phyloP scores from a whole-genome alignment of 768 basidiomycete species.

The Naganishia randhawae region DNA sequence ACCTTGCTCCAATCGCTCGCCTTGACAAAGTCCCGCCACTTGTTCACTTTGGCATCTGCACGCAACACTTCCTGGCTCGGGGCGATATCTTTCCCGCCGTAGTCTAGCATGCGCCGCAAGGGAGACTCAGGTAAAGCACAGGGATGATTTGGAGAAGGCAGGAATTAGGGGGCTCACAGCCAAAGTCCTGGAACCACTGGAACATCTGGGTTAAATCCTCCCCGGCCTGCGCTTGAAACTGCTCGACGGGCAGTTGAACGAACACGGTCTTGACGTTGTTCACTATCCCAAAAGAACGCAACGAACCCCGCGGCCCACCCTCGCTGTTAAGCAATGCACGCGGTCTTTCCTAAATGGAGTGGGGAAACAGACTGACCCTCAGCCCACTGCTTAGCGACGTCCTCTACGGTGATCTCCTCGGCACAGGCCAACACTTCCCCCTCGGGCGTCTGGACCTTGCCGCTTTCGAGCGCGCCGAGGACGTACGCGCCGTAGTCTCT shows the following conservation, averaged over 20 bases:
- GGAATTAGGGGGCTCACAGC: conserved; percentile 15
- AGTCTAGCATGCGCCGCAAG: conserved; percentile 7
- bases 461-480: conserved; percentile 29
- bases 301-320: not conserved
- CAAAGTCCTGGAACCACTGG: conserved; percentile 27
- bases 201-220: conserved; percentile 30
- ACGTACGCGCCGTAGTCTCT: conserved; percentile 41
- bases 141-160: not conserved
- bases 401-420: conserved; percentile 20
- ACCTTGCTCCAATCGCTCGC: conserved; percentile 24
- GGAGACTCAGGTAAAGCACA: not conserved
- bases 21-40: conserved; percentile 22
- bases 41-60: conserved; percentile 21
- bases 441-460: not conserved
- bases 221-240: conserved; percentile 15
- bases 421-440: conserved; percentile 25
- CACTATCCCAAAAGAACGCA: not conserved
- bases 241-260: conserved; percentile 1
- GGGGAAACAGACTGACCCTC: not conserved
- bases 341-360: no score
- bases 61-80: conserved; percentile 15
- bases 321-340: no score
- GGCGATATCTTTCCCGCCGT: conserved; percentile 24
- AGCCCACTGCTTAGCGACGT: conserved; percentile 13
- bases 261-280: conserved; percentile 16